Evolutionary conservation across 1,139 yeast genomes (phyloP), one percentile per base, ranked within the genome.

Genomic region (Kurtzmaniella quercitrusa): DNA sequence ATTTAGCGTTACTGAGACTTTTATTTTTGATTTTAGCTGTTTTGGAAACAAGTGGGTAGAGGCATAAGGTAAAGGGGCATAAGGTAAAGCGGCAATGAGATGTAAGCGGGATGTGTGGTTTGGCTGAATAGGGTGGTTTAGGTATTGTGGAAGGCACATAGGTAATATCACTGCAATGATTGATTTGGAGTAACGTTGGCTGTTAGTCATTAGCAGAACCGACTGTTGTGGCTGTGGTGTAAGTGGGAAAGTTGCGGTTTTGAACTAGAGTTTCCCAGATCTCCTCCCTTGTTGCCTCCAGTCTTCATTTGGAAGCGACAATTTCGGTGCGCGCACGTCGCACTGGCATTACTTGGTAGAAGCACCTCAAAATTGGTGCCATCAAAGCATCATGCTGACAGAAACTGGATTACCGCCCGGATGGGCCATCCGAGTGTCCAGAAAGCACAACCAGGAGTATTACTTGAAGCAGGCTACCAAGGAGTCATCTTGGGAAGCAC

Each of bases 401-500:
- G 66, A 65, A 45, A 77, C 95, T 18, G 98, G 98, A 12, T 76
- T 93, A 45, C 96, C 97, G 29, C 71, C 75, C 24, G 83, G 87
- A 44, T 93, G 98, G 98, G 80, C 84, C 39, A 78, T 93, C 41
- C 76, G 82, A 47, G 78, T 81, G 44, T 89, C 97, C 34, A 80
- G 82, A 50, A 83, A 95, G 11, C 90, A 89, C 57, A 81, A 86
- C 56, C 77, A 88, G 53, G 96, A 93, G 48, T 93, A 93, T 66
- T 93, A 73, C 64, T 81, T 77, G 63, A 81, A 89, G 56, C 80
- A 82, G 33, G 74, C 76, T 37, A 81, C 91, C 3, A 75, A 80
- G 42, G 84, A 84, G 56, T 85, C 96, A 0, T 75, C 82, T 34
- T 93, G 98, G 98, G 94, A 85, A 47, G 85, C 96, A 3, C 98